Evolutionary conservation across 2,329 filamentous ascomycete genomes (phyloP), one percentile per base, ranked within the genome.

Genomic region (Calonectria crousiana): DNA sequence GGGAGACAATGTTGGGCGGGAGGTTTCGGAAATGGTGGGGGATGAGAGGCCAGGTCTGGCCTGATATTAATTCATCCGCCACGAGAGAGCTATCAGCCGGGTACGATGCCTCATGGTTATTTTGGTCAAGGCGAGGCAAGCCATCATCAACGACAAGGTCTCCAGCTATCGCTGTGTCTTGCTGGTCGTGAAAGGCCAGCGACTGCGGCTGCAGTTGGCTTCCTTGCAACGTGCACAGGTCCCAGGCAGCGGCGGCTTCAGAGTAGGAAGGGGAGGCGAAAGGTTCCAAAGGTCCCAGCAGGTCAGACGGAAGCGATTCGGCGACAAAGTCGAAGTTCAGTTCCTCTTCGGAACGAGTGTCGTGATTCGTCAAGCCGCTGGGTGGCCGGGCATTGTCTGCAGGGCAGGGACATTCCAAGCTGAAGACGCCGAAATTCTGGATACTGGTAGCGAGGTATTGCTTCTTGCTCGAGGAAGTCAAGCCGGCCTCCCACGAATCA

Each of bases 371-470:
- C 13, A 65, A 41, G 14, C 36, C 13, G 8, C 14, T 23, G 13
- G 53, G 41, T 26, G 16, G 20, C 14, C 64, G 56, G 9, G 28
- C 30, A 8, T 28, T 20, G 13, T 67, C 60, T 9, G 52, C 18
- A 47, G 60, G 11, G 6, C n/a, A 47, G 18, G 65, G 38, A 2
- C 9, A 36, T 18, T 75, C 47, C 20, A 41, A 8, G 4, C 65
- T 66, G 30, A 76, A 75, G 14, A 76, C 75, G 2, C 74, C 74
- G 44, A 76, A 75, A 23, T 70, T 70, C 28, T 74, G 64, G 49
- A 76, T 52, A 41, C n/a, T 69, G 6, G 65, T 58, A 44, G 60
- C 75, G 47, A 75, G 52, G 4, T 30, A 26, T 58, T 71, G 28
- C 28, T 49, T 62, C 32, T 58, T 38, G 18, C 28, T n/a, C 4